Conservation (phyloP, 768 basidiomycete genomes). For the Boletus rex-veris region DNA sequence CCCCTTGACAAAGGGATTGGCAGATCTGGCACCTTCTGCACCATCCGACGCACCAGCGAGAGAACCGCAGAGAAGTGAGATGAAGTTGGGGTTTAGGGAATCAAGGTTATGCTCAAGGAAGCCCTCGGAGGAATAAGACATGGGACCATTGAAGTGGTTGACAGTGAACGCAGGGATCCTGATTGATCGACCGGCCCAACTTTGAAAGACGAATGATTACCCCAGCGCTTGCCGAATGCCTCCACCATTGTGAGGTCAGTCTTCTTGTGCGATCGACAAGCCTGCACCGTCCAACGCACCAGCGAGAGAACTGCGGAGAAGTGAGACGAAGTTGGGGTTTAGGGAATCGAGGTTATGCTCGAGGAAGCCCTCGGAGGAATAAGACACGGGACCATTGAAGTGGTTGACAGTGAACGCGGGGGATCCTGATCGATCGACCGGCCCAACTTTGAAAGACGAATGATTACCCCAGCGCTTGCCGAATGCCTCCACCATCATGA, state of each 20-base stretch:
- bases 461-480: constrained; percentile 94
- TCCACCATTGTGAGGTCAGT: no score
- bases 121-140: constrained; percentile 86
- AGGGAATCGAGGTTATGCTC: no score
- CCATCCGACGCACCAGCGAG: constrained; percentile 36
- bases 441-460: constrained; percentile 81
- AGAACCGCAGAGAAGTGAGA: constrained; percentile 78
- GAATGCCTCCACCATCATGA: constrained; percentile 93
- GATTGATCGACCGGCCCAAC: no score
- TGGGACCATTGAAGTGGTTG: constrained; percentile 87
- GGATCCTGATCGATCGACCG: constrained; percentile 70
- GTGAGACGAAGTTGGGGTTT: no score
- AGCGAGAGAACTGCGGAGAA: no score
- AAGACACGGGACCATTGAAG: no score
- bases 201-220: no score
- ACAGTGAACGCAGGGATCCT: constrained; percentile 90
- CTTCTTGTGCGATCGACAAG: no score
- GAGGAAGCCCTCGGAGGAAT: no score
- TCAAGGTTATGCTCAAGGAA: constrained; percentile 90
- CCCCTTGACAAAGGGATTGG: constrained; percentile 88
- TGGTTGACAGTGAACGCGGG: no score
- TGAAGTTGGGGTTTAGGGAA: constrained; percentile 88
- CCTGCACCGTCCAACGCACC: no score
- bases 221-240: no score
- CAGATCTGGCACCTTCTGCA: constrained; percentile 70